Evolutionary conservation across 139 green algal species (phyloP).

Genomic region (Haematococcus sp.): DNA sequence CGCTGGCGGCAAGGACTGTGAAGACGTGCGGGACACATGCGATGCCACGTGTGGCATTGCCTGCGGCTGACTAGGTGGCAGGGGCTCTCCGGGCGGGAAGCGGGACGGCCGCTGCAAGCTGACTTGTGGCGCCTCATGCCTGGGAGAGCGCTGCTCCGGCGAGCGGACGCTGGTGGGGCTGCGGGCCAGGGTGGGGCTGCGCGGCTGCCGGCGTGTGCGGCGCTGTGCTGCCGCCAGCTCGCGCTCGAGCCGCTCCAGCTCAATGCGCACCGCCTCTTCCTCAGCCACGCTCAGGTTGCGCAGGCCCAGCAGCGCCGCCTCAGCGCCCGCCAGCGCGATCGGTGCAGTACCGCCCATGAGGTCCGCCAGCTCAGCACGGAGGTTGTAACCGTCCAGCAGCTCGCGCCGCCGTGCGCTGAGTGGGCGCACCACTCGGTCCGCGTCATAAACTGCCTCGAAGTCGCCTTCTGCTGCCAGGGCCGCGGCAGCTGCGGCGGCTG

Average conservation of each 20-base stretch:
- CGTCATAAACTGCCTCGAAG: background rate
- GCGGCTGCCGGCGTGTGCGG: background rate
- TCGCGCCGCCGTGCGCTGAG: background rate
- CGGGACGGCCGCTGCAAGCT: too few species aligned
- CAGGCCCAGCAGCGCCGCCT: background rate
- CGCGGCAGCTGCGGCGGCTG: background rate
- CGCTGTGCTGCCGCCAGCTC: constrained; percentile 9
- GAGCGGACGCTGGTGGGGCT: too few species aligned
- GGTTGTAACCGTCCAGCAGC: constrained; percentile 33
- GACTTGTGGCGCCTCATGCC: too few species aligned
- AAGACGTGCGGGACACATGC: too few species aligned
- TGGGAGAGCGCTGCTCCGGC: too few species aligned
- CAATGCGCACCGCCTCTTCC: background rate
- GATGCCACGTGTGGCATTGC: too few species aligned
- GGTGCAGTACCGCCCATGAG: constrained; percentile 8
- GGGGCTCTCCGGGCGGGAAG: too few species aligned
- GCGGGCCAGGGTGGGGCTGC: too few species aligned
- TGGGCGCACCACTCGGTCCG: constrained; percentile 4
- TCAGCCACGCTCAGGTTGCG: background rate
- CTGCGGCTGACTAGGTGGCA: too few species aligned
- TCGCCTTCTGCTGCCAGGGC: background rate
- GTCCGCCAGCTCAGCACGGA: constrained; percentile 12
- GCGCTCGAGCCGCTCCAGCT: constrained; percentile 16
- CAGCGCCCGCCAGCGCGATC: constrained; percentile 1
- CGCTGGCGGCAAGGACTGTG: too few species aligned